Base-by-base conservation (phyloP, 2,329 filamentous ascomycete genomes). In the Fusarium keratoplasticum region DNA sequence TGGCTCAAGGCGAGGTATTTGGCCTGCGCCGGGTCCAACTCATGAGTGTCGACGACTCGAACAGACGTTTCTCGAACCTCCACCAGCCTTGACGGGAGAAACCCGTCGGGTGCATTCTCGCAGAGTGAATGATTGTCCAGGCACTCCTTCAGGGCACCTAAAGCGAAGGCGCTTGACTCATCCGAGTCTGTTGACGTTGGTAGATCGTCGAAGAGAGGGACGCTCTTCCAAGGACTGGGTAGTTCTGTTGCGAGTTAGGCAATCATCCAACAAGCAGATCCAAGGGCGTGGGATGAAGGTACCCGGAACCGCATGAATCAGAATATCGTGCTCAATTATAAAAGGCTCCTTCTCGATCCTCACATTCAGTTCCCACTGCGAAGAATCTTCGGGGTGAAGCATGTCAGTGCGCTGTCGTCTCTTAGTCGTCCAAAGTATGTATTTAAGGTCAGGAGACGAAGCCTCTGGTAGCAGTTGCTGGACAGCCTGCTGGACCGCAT, bases 41-140 rank as follows among this genome's bases (percentile, higher is more conserved):
- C 44, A 4, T 11, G 29, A 16, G 44, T 54, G 16, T 54, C 18
- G 7, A 62, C 33, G 13, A 62, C 33, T 10, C 44, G 18, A 6
- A 62, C 60, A 20, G 16, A 29, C 5, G 44, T 11, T 20, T 35
- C 44, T 16, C 13, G 31, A 6, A 62, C 33, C 18, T 62, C 31
- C 11, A 62, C 60, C 11, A 62, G 60, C 16, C 60, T 62, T 9
- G 44, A 40, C 2, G 60, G 60, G 25, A 62, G 60, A 54, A 62
- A 62, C 0, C 22, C 31, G 5, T 18, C n/a, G 2, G 25, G 3
- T 27, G 16, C 16, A 13, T 14, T 29, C 4, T 54, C 33, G 22
- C 60, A 62, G 10, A 38, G 10, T 31, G 33, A 40, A 35, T 62
- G 60, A 13, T 27, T 52, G 9, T 62, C 44, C 3, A 38, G 44